Conservation (phyloP, 1,284 basidiomycete genomes). For the Irpex rosettiformis region DNA sequence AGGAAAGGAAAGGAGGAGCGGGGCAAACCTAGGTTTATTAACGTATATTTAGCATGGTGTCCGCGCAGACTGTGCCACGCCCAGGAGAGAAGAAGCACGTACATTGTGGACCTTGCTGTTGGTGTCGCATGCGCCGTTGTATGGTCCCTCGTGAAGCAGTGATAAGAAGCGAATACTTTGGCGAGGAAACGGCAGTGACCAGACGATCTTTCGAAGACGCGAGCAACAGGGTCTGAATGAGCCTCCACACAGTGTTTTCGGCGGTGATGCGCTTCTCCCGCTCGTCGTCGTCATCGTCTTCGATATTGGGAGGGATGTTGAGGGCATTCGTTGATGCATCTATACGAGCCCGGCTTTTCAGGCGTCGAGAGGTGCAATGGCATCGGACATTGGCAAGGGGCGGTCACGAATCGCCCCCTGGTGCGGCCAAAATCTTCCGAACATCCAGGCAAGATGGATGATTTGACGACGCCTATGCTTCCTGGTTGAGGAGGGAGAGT, state of each 20-base stretch:
- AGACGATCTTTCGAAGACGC: not conserved
- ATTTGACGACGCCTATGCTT: slow-evolving; percentile 54
- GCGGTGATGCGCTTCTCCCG: not conserved
- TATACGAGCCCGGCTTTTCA: too few species aligned
- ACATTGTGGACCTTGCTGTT: not conserved
- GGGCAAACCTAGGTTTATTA: too few species aligned
- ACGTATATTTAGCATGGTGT: too few species aligned
- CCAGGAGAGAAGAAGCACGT: not conserved
- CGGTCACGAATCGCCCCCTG: not conserved
- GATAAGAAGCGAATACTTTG: not conserved
- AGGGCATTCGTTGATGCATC: too few species aligned
- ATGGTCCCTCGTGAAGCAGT: not conserved
- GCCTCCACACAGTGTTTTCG: not conserved
- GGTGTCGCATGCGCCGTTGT: not conserved
- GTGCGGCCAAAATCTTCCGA: not conserved
- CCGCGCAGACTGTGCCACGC: not conserved
- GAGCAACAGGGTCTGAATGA: not conserved
- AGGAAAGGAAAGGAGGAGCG: not conserved
- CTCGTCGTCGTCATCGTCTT: too few species aligned
- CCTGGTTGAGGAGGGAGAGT: slow-evolving; percentile 42
- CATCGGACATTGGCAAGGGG: not conserved
- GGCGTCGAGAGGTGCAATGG: not conserved
- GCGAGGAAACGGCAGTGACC: not conserved
- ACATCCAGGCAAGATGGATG: slow-evolving; percentile 49
- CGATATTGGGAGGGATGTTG: too few species aligned